A percentile compares a stretch with the other conserved stretches of the same genome.
Evolutionary conservation across 1,284 basidiomycete species (phyloP).

Genomic region (Ganoderma sp.): DNA sequence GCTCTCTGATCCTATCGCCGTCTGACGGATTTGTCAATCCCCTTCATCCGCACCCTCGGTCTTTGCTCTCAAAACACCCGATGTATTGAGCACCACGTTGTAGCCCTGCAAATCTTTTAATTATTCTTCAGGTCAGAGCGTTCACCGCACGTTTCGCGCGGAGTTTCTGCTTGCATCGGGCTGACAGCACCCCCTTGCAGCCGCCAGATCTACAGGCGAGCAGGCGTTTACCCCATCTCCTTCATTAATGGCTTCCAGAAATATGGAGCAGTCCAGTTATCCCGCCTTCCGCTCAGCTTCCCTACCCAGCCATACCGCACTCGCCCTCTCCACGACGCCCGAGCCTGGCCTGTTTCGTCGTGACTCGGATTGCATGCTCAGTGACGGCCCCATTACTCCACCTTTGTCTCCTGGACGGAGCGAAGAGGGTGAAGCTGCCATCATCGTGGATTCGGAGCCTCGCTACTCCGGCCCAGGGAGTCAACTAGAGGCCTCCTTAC

Average conservation of each 20-base stretch:
- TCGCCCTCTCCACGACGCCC: slow-evolving; percentile 35
- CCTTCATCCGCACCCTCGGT: slow-evolving; percentile 27
- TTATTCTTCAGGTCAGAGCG: slow-evolving; percentile 34
- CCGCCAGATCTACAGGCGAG: slow-evolving; percentile 36
- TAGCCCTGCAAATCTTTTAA: slow-evolving; percentile 32
- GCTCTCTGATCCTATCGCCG: slow-evolving; percentile 35
- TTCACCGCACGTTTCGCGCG: slow-evolving; percentile 31
- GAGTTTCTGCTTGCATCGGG: slow-evolving; percentile 26
- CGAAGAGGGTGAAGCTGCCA: slow-evolving; percentile 39
- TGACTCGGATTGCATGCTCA: slow-evolving; percentile 43
- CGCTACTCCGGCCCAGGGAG: slow-evolving; percentile 36
- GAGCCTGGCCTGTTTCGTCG: slow-evolving; percentile 34
- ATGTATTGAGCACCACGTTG: slow-evolving; percentile 35
- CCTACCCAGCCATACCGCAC: slow-evolving; percentile 40
- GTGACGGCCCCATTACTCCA: slow-evolving; percentile 47
- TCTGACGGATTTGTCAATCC: slow-evolving; percentile 28
- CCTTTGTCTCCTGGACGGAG: slow-evolving; percentile 47
- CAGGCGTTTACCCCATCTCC: slow-evolving; percentile 36
- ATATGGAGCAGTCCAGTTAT: slow-evolving; percentile 34
- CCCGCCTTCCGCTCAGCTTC: slow-evolving; percentile 45
- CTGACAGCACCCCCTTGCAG: slow-evolving; percentile 32
- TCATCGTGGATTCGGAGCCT: slow-evolving; percentile 40
- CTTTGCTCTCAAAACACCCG: slow-evolving; percentile 24
- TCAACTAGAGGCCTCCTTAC: slow-evolving; percentile 21
- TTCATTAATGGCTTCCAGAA: slow-evolving; percentile 33